phyloP scores from a whole-genome alignment of 768 basidiomycete species.

The Chalciporus sphaerocephalus region DNA sequence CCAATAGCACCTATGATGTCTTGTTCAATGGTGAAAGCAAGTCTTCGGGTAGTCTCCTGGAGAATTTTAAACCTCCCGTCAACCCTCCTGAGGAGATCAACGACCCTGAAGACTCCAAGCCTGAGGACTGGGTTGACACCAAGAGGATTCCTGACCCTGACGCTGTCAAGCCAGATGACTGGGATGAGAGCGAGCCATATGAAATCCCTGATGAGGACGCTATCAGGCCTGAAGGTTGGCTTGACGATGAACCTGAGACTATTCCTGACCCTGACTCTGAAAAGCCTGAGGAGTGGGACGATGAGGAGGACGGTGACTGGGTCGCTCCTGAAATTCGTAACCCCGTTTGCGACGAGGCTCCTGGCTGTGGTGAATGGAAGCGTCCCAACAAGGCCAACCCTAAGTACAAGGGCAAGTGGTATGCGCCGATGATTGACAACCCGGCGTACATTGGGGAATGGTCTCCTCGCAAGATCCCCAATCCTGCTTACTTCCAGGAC shows the following conservation, averaged over 20 bases:
- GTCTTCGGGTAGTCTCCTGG: slow-evolving; percentile 78
- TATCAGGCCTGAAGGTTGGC: slow-evolving; percentile 91
- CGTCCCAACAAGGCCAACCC: slow-evolving; percentile 88
- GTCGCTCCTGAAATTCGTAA: slow-evolving; percentile 85
- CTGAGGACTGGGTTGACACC: slow-evolving; percentile 87
- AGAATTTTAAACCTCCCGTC: slow-evolving; percentile 90
- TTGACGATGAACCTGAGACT: slow-evolving; percentile 75
- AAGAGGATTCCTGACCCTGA: slow-evolving; percentile 82
- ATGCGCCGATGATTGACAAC: slow-evolving; percentile 91
- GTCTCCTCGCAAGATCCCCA: slow-evolving; percentile 86
- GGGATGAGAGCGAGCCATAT: slow-evolving; percentile 96
- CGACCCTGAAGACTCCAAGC: slow-evolving; percentile 88
- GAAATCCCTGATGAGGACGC: slow-evolving; percentile 87
- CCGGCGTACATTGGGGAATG: slow-evolving; percentile 96
- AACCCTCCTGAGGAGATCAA: slow-evolving; percentile 93
- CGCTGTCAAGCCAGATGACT: slow-evolving; percentile 90
- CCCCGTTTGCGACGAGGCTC: slow-evolving; percentile 83
- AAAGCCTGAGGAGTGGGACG: slow-evolving; percentile 99
- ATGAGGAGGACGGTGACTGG: slow-evolving; percentile 99
- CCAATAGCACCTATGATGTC: slow-evolving; percentile 92
- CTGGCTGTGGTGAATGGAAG: slow-evolving; percentile 96
- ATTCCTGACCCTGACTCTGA: slow-evolving; percentile 88
- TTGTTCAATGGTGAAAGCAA: slow-evolving; percentile 82
- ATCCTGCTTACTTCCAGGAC: slow-evolving; percentile 92
- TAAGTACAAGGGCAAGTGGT: slow-evolving; percentile 97